phyloP scores from a whole-genome alignment of 345 rosid genomes.

The Populus deltoides region DNA sequence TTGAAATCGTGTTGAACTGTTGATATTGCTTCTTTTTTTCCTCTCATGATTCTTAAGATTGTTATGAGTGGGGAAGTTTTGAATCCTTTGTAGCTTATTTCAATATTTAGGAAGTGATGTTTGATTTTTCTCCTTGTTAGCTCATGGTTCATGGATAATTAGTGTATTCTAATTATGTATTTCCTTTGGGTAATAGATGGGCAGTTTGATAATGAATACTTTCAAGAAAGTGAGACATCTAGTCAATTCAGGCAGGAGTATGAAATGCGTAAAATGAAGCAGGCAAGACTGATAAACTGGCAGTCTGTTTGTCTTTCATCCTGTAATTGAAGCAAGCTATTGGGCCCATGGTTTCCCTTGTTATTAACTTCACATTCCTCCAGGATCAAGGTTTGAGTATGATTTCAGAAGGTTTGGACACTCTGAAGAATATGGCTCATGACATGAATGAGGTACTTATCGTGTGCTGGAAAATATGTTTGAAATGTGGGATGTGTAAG shows the following conservation, averaged over 20 bases:
- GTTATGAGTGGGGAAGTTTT: not conserved
- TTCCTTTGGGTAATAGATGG: conserved; percentile 46
- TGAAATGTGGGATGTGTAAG: not conserved
- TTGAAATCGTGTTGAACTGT: not conserved
- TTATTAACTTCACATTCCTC: conserved; percentile 7
- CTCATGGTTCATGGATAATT: not conserved
- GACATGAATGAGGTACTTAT: conserved; percentile 87
- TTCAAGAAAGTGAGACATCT: conserved; percentile 73
- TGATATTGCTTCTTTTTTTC: not conserved
- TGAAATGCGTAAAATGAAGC: conserved; percentile 88
- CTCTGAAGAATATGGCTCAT: conserved; percentile 91
- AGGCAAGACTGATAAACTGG: conserved; percentile 46
- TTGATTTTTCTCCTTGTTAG: not conserved
- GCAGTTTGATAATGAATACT: conserved; percentile 76
- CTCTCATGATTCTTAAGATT: not conserved
- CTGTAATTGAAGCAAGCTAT: conserved; percentile 4
- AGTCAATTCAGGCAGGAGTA: conserved; percentile 83
- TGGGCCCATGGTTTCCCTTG: not conserved
- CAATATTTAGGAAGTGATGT: not conserved
- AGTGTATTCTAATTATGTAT: not conserved
- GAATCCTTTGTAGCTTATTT: not conserved
- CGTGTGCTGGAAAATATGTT: not conserved
- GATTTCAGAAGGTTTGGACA: conserved; percentile 93
- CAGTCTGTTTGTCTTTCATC: conserved; percentile 8
- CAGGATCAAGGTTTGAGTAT: conserved; percentile 96